Evolutionary conservation across 1,139 yeast genomes (phyloP).

Genomic region (Geotrichum histeridarum): DNA sequence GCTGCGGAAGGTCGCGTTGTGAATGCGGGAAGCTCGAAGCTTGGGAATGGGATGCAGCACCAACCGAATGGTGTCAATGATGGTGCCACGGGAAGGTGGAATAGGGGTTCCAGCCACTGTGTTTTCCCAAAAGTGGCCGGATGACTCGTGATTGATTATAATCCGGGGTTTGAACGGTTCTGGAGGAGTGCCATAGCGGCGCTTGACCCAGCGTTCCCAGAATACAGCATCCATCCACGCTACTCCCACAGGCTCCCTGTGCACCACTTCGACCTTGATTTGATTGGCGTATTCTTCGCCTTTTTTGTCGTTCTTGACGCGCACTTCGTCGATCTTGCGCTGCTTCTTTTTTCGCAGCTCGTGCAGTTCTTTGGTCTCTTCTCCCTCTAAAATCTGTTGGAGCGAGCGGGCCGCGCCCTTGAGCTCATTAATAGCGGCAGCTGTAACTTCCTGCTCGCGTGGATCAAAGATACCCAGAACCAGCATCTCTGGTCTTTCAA

Average conservation of each 20-base stretch:
- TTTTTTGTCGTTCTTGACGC: conserved; percentile 33
- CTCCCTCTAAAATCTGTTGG: conserved; percentile 27
- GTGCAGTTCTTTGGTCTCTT: conserved; percentile 30
- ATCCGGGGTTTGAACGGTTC: conserved; percentile 27
- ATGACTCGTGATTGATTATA: conserved; percentile 32
- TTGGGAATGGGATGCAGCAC: conserved; percentile 27
- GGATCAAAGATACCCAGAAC: conserved; percentile 37
- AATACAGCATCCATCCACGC: conserved; percentile 39
- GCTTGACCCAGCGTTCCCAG: conserved; percentile 38
- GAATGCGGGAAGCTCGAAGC: conserved; percentile 23
- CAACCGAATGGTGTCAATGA: conserved; percentile 31
- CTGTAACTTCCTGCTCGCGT: conserved; percentile 28
- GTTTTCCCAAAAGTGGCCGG: conserved; percentile 35
- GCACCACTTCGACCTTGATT: conserved; percentile 29
- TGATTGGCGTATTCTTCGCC: conserved; percentile 34
- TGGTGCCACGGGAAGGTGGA: conserved; percentile 28
- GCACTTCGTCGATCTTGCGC: conserved; percentile 36
- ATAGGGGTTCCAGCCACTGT: conserved; percentile 28
- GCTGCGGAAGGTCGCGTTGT: conserved; percentile 24
- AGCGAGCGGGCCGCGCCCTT: conserved; percentile 33
- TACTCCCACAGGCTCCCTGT: conserved; percentile 34
- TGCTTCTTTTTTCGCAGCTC: conserved; percentile 35
- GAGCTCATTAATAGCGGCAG: conserved; percentile 31
- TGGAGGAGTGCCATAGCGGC: conserved; percentile 28
- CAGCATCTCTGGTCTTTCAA: conserved; percentile 30